Base-by-base conservation (phyloP, 129 eudicot species). In the Cynara cardunculus region DNA sequence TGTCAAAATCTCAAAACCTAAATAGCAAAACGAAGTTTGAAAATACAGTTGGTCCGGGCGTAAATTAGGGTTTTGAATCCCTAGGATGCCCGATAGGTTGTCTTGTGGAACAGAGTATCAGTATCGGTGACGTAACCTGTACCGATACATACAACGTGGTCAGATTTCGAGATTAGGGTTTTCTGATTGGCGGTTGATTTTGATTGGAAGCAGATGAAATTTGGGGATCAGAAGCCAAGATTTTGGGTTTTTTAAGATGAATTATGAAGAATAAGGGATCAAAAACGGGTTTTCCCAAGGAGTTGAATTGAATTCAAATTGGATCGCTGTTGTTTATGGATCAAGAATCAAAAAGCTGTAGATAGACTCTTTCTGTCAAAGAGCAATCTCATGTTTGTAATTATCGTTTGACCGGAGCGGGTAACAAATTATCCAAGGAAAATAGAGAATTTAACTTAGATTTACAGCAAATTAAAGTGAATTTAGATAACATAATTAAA, bases 231-330 rank as follows among this genome's bases (percentile, higher is more conserved):
- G 53, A 72, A 64, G 79, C 37, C 18, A 39, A 81, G 80, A 65
- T 74, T 73, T 81, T 64, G 79, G 80, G 84, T 27, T 81, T 74
- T 74, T 81, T 75, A 19, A 78, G 76, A 69, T 69, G 75, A 24
- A 69, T 41, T 49, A 3, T 12, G 81, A 39, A 18, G 31, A 27
- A 34, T 5, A 12, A 69, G 28, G 56, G 34, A 39, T 16, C 9
- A 2, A 70, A 69, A 70, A 30, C 18, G 74, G 46, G 13, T 30
- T n/a, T 31, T 31, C 34, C 46, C 19, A 71, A 69, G 46, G 25
- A 69, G 31, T 28, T 30, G 73, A 69, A 30, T 22, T 25, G 72
- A 27, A 13, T 34, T 5, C 39, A 34, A 68, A 13, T 27, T 8
- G 46, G 13, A 28, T 71, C 74, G 25, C 9, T 31, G 74, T 46